A percentile compares a stretch with the other conserved stretches of the same genome.
phyloP scores from a whole-genome alignment of 2,329 filamentous ascomycete genomes.

The Apiospora marii region DNA sequence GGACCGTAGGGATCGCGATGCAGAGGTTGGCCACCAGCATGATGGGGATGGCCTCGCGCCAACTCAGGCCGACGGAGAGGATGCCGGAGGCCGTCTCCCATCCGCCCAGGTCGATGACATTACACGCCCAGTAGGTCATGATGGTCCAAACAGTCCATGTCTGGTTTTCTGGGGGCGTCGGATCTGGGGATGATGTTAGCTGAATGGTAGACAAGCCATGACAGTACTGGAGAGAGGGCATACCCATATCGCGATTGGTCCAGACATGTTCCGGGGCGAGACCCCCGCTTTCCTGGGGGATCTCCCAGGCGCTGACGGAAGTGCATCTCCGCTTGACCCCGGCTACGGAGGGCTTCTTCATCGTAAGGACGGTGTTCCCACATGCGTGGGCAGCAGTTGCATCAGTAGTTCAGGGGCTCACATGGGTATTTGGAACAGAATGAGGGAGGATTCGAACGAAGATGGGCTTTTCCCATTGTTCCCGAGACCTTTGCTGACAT shows the following conservation, averaged over 20 bases:
- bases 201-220: conserved; percentile 25
- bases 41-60: conserved; percentile 45
- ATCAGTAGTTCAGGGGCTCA: too few species aligned
- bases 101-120: conserved; percentile 45
- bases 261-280: conserved; percentile 55
- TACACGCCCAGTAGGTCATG: conserved; percentile 47
- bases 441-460: too few species aligned
- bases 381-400: too few species aligned
- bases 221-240: conserved; percentile 18
- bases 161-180: conserved; percentile 45
- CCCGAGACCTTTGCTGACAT: neutral
- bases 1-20: conserved; percentile 60
- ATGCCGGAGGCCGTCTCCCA: conserved; percentile 47
- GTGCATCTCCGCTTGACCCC: conserved; percentile 49
- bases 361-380: conserved; percentile 24
- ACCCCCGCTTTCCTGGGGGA: conserved; percentile 56
- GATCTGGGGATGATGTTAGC: conserved; percentile 41
- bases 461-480: neutral
- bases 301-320: conserved; percentile 52
- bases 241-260: conserved; percentile 46
- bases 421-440: neutral
- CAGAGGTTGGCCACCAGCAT: conserved; percentile 68
- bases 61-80: conserved; percentile 45
- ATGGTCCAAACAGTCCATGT: conserved; percentile 48
- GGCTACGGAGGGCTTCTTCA: conserved; percentile 34